Percentiles rank a stretch among this genome's conserved stretches.
phyloP scores from a whole-genome alignment of 2,329 filamentous ascomycete species.

The Talaromyces sp. region DNA sequence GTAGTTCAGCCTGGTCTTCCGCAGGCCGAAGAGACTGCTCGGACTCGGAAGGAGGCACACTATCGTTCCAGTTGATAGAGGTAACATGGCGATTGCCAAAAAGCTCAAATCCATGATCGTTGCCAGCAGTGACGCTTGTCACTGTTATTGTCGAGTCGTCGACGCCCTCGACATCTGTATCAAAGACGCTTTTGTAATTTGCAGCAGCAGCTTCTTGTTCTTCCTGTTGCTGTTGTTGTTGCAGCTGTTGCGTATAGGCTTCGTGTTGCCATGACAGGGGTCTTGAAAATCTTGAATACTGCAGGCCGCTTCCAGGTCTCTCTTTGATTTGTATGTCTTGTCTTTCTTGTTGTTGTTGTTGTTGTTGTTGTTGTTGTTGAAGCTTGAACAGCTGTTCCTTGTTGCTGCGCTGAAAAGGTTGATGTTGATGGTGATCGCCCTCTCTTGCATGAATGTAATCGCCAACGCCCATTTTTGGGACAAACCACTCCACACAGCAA shows the following conservation, averaged over 20 bases:
- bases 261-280: slow-evolving; percentile 1
- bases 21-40: not conserved
- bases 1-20: not conserved
- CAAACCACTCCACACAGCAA: not conserved
- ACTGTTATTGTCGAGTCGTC: slow-evolving; percentile 38
- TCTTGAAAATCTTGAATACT: slow-evolving; percentile 14
- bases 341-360: slow-evolving; percentile 4
- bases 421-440: slow-evolving; percentile 19
- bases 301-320: slow-evolving; percentile 12
- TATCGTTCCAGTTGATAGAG: slow-evolving; percentile 12
- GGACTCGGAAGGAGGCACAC: slow-evolving; percentile 6
- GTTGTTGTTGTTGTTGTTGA: slow-evolving; percentile 6
- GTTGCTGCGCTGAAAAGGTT: not conserved
- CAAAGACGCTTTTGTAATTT: slow-evolving; percentile 30
- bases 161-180: slow-evolving; percentile 38
- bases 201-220: slow-evolving; percentile 12
- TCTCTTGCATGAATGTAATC: slow-evolving; percentile 38
- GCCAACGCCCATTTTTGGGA: slow-evolving; percentile 31
- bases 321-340: slow-evolving; percentile 1
- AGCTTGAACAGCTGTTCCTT: slow-evolving; percentile 1
- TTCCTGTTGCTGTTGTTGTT: slow-evolving; percentile 5
- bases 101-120: slow-evolving; percentile 11
- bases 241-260: slow-evolving; percentile 7
- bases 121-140: slow-evolving; percentile 32
- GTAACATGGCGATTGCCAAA: slow-evolving; percentile 13